Base-by-base conservation (phyloP, 2,329 filamentous ascomycete genomes). In the Bipolaris cookei region DNA sequence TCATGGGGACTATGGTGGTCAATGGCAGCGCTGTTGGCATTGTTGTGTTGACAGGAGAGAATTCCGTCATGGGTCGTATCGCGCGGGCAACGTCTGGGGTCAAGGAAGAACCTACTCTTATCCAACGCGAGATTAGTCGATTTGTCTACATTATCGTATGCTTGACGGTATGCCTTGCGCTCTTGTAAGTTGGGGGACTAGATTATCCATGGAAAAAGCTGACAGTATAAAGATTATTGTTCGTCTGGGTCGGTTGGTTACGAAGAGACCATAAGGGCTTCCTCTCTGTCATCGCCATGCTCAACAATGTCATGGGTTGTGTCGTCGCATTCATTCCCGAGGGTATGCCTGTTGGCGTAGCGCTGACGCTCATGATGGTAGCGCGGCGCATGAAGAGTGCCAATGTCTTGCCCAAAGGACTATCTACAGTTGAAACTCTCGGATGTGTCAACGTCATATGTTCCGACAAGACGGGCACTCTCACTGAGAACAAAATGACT, bases 401-500 rank as follows among this genome's bases (percentile, higher is more conserved):
- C 14, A 44, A 25, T 6, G 42, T 44, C 23, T 28, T 44, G 7
- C 42, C 42, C 7, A 44, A 44, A 18, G 42, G 42, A 18, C 42
- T 44, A 3, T 44, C 42, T 32, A 44, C 42, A 7, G 42, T 44
- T 8, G 42, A 44, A 25, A 44, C 42, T 30, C 42, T 44, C 4
- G 42, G 42, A 11, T 44, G 42, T 30, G 42, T 44, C n/a, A 44
- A 44, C 8, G 42, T 44, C 25, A 44, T 44, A 14, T 44, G 42
- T n/a, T 44, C 42, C 25, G 42, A 44, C n/a, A 44, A 44, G 25
- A 44, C 42, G 2, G 42, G 42, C 7, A 44, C 42, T 18, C n/a
- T 44, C 14, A 44, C 42, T 7, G 42, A 44, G n/a, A 44, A 44
- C 42, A 44, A 44, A n/a, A 44, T 44, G 42, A 44, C 42, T 20